Evolutionary conservation across 495 filamentous ascomycete genomes (phyloP).

Genomic region (Daldinia childiae): DNA sequence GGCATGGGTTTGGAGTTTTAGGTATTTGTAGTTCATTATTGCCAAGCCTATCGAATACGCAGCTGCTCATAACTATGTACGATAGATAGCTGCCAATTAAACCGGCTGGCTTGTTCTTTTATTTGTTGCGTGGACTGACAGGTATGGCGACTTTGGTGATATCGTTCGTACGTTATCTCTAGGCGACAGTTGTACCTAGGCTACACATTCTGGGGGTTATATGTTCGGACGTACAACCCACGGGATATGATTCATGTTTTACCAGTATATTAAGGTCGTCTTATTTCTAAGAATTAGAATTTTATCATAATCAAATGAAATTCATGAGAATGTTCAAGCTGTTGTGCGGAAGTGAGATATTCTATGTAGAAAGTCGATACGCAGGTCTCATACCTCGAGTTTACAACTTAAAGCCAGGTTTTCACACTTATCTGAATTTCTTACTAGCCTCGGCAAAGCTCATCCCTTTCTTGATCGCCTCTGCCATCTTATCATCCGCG

Average conservation of each 20-base stretch:
- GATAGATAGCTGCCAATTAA: neutral
- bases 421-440: slow-evolving; percentile 47
- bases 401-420: neutral
- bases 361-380: neutral
- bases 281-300: neutral
- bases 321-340: neutral
- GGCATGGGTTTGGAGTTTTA: slow-evolving; percentile 30
- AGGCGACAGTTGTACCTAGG: neutral
- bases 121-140: neutral
- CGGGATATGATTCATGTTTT: neutral
- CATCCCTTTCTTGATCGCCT: slow-evolving; percentile 60
- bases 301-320: too few relatives aligned
- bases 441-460: slow-evolving; percentile 63
- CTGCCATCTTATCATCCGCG: slow-evolving; percentile 63
- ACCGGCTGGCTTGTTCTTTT: neutral
- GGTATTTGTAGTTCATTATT: slow-evolving; percentile 14
- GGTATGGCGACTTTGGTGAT: neutral
- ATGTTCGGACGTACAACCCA: neutral
- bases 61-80: neutral
- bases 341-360: neutral
- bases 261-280: neutral
- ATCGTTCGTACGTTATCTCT: neutral
- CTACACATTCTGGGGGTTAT: neutral
- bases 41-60: neutral
- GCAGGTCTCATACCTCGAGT: neutral